Evolutionary conservation across 768 basidiomycete species (phyloP).

Genomic region (Suillus luteus): DNA sequence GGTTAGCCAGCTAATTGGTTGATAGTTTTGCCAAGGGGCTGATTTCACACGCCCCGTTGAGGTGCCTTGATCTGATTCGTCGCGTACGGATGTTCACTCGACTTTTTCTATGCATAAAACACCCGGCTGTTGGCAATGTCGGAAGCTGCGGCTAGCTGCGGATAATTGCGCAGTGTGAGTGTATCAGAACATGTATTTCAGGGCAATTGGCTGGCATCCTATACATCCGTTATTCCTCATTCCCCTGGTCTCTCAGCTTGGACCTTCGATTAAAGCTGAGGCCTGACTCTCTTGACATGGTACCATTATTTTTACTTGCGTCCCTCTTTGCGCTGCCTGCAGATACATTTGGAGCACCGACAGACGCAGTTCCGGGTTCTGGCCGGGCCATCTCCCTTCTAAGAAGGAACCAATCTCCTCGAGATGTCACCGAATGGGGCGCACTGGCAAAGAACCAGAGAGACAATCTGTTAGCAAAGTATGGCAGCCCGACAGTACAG

Average conservation of each 20-base stretch:
- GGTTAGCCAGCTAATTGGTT: background rate
- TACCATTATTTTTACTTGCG: conserved; percentile 17
- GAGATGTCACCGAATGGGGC: conserved; percentile 13
- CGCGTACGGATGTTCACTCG: background rate
- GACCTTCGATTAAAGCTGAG: background rate
- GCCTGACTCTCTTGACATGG: conserved; percentile 17
- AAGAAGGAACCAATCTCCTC: conserved; percentile 16
- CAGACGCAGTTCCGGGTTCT: conserved; percentile 6
- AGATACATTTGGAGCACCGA: conserved; percentile 19
- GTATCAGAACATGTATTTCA: background rate
- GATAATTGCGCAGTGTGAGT: conserved; percentile 1
- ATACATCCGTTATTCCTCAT: background rate
- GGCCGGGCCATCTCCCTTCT: conserved; percentile 27
- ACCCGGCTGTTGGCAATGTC: background rate
- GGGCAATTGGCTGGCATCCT: background rate
- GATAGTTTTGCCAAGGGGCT: too few species aligned
- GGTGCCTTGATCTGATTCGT: background rate
- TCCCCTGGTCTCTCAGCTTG: background rate
- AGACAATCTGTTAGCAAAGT: conserved; percentile 46
- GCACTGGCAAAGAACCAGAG: conserved; percentile 47
- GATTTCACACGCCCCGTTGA: background rate
- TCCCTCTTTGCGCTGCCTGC: conserved; percentile 18
- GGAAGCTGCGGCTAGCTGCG: background rate
- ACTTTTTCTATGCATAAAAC: background rate
- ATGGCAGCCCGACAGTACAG: conserved; percentile 34